Conservation (phyloP, 805 yeast genomes). For the Kuraishia ogatae region DNA sequence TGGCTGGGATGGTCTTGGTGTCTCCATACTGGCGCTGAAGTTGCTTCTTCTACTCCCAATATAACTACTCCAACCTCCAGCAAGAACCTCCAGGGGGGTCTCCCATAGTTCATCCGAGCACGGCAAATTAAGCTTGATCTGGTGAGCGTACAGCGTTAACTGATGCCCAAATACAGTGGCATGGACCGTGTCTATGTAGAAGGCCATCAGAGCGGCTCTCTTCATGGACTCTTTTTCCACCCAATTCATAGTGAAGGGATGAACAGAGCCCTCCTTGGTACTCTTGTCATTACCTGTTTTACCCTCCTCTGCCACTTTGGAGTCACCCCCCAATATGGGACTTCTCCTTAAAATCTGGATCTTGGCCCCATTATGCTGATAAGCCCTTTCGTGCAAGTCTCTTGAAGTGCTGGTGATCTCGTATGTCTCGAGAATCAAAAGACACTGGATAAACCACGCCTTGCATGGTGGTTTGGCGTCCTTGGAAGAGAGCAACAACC, state of each 20-base stretch:
- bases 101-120: conserved; percentile 19
- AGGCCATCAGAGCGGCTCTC: conserved; percentile 66
- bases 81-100: not conserved
- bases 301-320: conserved; percentile 21
- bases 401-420: conserved; percentile 37
- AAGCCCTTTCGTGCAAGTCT: conserved; percentile 40
- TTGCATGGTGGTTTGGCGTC: conserved; percentile 37
- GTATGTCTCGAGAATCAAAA: conserved; percentile 36
- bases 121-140: conserved; percentile 46
- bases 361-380: conserved; percentile 42
- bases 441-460: conserved; percentile 40
- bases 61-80: too few relatives aligned
- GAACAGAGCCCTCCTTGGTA: conserved; percentile 21
- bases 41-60: too few relatives aligned
- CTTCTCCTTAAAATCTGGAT: conserved; percentile 41
- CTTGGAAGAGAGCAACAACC: conserved; percentile 33
- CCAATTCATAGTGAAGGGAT: conserved; percentile 33
- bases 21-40: too few relatives aligned
- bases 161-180: conserved; percentile 69
- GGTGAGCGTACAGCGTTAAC: conserved; percentile 38
- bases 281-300: conserved; percentile 9
- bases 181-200: conserved; percentile 65
- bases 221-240: conserved; percentile 69
- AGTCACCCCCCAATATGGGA: conserved; percentile 35
- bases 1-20: too few relatives aligned